A percentile compares a stretch with the other conserved stretches of the same genome.
phyloP scores from a whole-genome alignment of 192 early-diverging fungal genomes.

The Geranomyces variabilis region DNA sequence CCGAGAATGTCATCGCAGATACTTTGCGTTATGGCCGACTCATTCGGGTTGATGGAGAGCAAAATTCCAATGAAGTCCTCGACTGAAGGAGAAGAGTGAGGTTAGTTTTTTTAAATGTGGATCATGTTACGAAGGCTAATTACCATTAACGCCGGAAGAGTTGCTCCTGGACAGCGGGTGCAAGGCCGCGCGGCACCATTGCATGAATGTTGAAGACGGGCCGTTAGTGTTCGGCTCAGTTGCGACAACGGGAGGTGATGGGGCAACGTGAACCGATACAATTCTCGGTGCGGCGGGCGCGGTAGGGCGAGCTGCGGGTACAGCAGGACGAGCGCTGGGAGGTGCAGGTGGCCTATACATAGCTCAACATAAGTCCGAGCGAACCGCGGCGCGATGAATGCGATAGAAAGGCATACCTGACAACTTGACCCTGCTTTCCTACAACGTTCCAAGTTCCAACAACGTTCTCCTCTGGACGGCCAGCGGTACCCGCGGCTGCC shows the following conservation, averaged over 20 bases:
- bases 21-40: constrained; percentile 43
- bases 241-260: constrained; percentile 15
- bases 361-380: neutral
- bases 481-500: neutral
- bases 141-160: constrained; percentile 48
- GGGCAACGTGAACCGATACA: neutral
- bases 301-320: constrained; percentile 19
- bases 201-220: constrained; percentile 36
- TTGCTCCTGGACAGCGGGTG: constrained; percentile 42
- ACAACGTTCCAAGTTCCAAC: constrained; percentile 53
- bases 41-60: constrained; percentile 45
- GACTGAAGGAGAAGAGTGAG: constrained; percentile 34
- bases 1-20: constrained; percentile 62
- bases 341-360: constrained; percentile 20
- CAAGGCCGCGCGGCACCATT: constrained; percentile 51
- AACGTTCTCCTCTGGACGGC: constrained; percentile 15
- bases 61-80: constrained; percentile 60
- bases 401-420: neutral
- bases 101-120: neutral
- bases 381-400: neutral
- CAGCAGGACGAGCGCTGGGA: neutral
- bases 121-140: too few relatives aligned
- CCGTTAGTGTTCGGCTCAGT: neutral
- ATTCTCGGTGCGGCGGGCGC: constrained; percentile 15
- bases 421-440: constrained; percentile 44